Evolutionary conservation across 768 basidiomycete genomes (phyloP).

Genomic region (Panus rudis): DNA sequence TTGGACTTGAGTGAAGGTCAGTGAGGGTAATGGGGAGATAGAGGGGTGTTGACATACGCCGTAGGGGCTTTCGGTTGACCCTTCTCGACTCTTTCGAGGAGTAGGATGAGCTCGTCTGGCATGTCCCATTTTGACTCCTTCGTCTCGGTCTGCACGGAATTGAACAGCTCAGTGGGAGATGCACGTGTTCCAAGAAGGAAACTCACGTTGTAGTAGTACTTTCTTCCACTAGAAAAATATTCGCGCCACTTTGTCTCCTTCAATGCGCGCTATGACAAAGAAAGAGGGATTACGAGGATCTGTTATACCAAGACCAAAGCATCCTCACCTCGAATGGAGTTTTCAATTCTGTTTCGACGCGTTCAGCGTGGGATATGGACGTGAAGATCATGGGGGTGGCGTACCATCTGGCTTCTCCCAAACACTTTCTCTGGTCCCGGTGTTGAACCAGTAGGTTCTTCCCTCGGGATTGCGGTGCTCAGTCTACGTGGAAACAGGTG

Average conservation of each 20-base stretch:
- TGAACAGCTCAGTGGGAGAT: slow-evolving; percentile 6
- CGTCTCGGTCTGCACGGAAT: slow-evolving; percentile 70
- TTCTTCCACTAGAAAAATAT: slow-evolving; percentile 86
- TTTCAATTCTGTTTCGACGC: slow-evolving; percentile 57
- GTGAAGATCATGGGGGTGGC: slow-evolving; percentile 12
- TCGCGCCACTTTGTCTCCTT: slow-evolving; percentile 93
- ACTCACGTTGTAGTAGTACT: slow-evolving; percentile 84
- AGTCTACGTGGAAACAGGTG: slow-evolving; percentile 41
- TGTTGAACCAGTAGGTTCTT: slow-evolving; percentile 98
- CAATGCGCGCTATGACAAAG: slow-evolving; percentile 65
- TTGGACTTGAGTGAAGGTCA: background rate
- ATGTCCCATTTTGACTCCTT: slow-evolving; percentile 98
- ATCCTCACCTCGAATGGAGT: slow-evolving; percentile 78
- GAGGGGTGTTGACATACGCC: slow-evolving; percentile 19
- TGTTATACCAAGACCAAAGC: background rate
- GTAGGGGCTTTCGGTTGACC: slow-evolving; percentile 33
- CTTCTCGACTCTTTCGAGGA: slow-evolving; percentile 82
- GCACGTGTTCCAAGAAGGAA: background rate
- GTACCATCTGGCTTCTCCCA: slow-evolving; percentile 97
- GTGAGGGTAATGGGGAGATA: background rate
- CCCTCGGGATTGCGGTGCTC: slow-evolving; percentile 94
- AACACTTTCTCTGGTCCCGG: slow-evolving; percentile 80
- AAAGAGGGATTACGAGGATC: background rate
- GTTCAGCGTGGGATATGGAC: background rate
- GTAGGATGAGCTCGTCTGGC: slow-evolving; percentile 84